Conservation (phyloP, 768 basidiomycete species). For the Leccinellum rugosiceps region DNA sequence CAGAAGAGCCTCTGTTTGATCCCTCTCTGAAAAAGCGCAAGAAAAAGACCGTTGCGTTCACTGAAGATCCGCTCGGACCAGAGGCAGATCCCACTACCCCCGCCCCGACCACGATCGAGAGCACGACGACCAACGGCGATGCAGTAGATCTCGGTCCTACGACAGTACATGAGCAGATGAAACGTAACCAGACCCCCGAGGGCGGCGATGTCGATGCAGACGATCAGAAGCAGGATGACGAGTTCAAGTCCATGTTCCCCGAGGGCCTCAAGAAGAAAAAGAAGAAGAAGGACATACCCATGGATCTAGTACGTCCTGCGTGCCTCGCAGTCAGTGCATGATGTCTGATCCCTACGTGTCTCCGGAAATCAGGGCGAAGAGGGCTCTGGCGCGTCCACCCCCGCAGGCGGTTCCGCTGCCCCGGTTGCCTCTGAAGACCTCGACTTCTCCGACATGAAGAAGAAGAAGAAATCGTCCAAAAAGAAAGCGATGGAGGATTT, state of each 20-base stretch:
- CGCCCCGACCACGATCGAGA: conserved; percentile 70
- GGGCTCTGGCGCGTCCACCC: conserved; percentile 63
- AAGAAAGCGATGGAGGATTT: conserved; percentile 92
- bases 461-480: conserved; percentile 92
- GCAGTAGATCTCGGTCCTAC: conserved; percentile 72
- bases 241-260: conserved; percentile 76
- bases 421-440: conserved; percentile 65
- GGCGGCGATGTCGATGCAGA: conserved; percentile 33
- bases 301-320: conserved; percentile 61
- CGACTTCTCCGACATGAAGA: conserved; percentile 95
- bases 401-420: conserved; percentile 39
- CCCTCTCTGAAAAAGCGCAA: conserved; percentile 83
- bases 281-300: conserved; percentile 88
- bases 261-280: conserved; percentile 90
- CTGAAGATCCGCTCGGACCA: conserved; percentile 78
- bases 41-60: conserved; percentile 84
- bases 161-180: conserved; percentile 76
- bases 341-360: not conserved
- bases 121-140: conserved; percentile 65
- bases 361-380: conserved; percentile 50
- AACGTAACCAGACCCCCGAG: conserved; percentile 39
- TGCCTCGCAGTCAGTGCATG: not conserved
- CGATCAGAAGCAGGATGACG: conserved; percentile 63
- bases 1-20: conserved; percentile 78
- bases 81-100: conserved; percentile 82